These are phyloP conservation scores for Scheffersomyces coipomensis DNA, from an alignment of 805 yeast species.

Conservation along the genomic window DNA sequence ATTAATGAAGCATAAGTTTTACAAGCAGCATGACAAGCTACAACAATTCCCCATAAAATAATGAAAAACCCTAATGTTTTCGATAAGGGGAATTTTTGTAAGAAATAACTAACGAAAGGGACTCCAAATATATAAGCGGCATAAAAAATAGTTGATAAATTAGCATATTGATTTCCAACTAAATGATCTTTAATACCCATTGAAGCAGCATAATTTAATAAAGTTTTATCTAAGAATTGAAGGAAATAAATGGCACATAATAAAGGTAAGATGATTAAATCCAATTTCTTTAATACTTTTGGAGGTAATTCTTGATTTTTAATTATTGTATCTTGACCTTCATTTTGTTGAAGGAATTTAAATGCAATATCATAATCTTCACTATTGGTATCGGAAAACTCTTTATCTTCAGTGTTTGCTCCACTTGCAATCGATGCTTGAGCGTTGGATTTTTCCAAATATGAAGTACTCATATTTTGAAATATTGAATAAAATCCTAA, in stretches of 20 bases:
- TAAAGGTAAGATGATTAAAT: constrained; percentile 45
- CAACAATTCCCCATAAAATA: constrained; percentile 53
- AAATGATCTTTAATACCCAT: constrained; percentile 58
- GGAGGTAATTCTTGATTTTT: neutral
- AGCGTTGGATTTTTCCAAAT: no score
- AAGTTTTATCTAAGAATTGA: constrained; percentile 59
- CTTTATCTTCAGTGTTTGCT: neutral
- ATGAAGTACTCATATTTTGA: no score
- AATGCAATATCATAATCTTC: constrained; percentile 8
- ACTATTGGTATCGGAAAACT: neutral
- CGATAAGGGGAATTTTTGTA: constrained; percentile 54
- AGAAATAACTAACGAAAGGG: constrained; percentile 37
- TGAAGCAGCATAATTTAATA: constrained; percentile 60
- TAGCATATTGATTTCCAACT: constrained; percentile 47
- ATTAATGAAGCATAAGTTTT: constrained; percentile 51
- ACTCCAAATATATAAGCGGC: constrained; percentile 55
- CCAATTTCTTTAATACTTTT: constrained; percentile 38
- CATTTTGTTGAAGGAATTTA: constrained; percentile 4
- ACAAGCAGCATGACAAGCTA: constrained; percentile 53
- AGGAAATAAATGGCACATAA: constrained; percentile 54
- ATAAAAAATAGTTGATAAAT: constrained; percentile 53
- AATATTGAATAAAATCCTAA: no score
- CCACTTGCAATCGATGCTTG: no score
- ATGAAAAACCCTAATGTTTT: constrained; percentile 49
- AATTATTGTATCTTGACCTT: neutral